Conservation (phyloP, 345 rosid genomes). For the Xanthoceras sorbifolium region DNA sequence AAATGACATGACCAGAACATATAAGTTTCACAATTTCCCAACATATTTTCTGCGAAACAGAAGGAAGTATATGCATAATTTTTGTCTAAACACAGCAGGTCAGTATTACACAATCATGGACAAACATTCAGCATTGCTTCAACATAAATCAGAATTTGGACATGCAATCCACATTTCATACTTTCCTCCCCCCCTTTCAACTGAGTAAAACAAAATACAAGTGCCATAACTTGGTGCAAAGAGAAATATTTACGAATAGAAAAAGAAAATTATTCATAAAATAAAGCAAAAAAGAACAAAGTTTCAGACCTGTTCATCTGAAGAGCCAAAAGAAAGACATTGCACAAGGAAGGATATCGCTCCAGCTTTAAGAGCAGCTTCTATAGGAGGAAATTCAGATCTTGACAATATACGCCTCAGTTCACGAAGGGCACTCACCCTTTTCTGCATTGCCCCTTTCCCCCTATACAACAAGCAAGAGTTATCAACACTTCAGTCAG, state of each 20-base stretch:
- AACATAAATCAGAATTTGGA: slow-evolving; percentile 8
- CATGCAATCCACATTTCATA: neutral
- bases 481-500: slow-evolving; percentile 19
- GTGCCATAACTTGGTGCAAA: neutral
- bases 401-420: slow-evolving; percentile 82
- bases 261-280: neutral
- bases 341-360: slow-evolving; percentile 83
- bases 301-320: slow-evolving; percentile 78
- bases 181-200: neutral
- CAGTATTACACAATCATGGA: neutral
- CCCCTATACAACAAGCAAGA: slow-evolving; percentile 52
- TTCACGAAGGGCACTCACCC: slow-evolving; percentile 75
- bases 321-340: slow-evolving; percentile 90
- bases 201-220: neutral
- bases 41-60: neutral
- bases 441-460: slow-evolving; percentile 86
- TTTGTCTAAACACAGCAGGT: neutral
- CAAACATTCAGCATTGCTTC: neutral
- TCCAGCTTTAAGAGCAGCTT: slow-evolving; percentile 78
- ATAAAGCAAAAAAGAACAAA: slow-evolving; percentile 6
- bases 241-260: neutral
- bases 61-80: neutral
- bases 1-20: neutral
- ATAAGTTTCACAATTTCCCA: neutral
- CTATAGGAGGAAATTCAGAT: slow-evolving; percentile 84